These are phyloP conservation scores for Fonsecaea multimorphosa DNA, from an alignment of 2,329 filamentous ascomycete species.

Conservation along the genomic window DNA sequence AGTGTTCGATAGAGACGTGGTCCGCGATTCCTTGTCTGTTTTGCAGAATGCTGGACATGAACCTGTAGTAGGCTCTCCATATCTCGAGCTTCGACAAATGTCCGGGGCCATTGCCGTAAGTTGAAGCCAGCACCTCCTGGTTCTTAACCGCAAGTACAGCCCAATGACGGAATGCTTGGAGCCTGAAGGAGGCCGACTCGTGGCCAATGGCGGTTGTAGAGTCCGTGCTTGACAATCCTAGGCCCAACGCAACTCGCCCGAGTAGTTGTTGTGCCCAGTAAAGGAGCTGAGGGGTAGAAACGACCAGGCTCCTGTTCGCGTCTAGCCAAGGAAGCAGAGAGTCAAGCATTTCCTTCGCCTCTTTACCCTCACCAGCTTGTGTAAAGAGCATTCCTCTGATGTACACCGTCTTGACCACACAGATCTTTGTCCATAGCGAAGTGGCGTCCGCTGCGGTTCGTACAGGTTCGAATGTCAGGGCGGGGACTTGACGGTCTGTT, in stretches of 20 bases:
- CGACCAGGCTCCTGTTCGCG: constrained; percentile 45
- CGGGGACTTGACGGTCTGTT: constrained; percentile 31
- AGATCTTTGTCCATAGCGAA: constrained; percentile 80
- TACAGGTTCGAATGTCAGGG: constrained; percentile 26
- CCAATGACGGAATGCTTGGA: constrained; percentile 58
- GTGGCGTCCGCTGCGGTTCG: constrained; percentile 30
- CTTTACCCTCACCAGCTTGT: constrained; percentile 42
- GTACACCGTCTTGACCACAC: constrained; percentile 78
- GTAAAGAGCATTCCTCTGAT: constrained; percentile 67
- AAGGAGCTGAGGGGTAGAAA: constrained; percentile 68
- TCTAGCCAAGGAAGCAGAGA: constrained; percentile 68
- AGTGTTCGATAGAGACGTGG: constrained; percentile 49
- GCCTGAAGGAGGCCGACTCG: constrained; percentile 44
- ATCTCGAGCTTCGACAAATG: constrained; percentile 65
- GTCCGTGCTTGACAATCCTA: constrained; percentile 40
- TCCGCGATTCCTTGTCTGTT: constrained; percentile 43
- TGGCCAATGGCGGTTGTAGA: constrained; percentile 10
- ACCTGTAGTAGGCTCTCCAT: constrained; percentile 84
- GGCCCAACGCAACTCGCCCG: constrained; percentile 75
- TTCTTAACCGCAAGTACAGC: constrained; percentile 38
- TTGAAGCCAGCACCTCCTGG: constrained; percentile 27
- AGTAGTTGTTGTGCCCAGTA: constrained; percentile 81
- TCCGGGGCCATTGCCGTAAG: constrained; percentile 34
- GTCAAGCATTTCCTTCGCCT: constrained; percentile 71
- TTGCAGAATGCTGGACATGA: constrained; percentile 77